phyloP scores from a whole-genome alignment of 768 basidiomycete genomes.

The Russula sp. region DNA sequence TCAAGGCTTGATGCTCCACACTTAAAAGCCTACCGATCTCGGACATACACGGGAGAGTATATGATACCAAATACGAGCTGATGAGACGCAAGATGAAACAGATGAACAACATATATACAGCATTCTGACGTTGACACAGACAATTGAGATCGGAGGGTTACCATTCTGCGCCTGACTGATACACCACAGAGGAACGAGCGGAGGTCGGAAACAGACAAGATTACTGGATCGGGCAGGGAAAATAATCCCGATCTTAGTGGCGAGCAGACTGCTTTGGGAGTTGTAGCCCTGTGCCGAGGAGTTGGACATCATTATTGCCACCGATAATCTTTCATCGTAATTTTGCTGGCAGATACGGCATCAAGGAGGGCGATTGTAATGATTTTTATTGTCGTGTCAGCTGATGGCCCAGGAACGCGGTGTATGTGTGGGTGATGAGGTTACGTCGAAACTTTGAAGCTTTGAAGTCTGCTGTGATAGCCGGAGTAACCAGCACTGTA shows the following conservation, averaged over 20 bases:
- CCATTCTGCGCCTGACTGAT: neutral
- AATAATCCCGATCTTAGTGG: neutral
- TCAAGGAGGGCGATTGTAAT: neutral
- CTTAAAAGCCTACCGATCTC: neutral
- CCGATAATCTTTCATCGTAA: neutral
- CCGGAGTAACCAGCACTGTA: neutral
- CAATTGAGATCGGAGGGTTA: conserved; percentile 5
- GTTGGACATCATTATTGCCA: neutral
- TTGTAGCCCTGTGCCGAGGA: neutral
- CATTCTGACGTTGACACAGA: conserved; percentile 2
- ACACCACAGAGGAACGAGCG: neutral
- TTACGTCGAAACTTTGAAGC: neutral
- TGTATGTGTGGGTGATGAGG: neutral
- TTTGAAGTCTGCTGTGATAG: neutral
- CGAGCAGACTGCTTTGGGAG: neutral
- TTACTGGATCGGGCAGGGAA: neutral
- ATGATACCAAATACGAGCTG: neutral
- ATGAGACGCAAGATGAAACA: conserved; percentile 7
- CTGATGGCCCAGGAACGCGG: conserved; percentile 11
- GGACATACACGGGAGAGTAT: conserved; percentile 14
- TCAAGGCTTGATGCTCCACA: neutral
- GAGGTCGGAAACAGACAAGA: neutral
- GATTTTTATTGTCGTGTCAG: conserved; percentile 1
- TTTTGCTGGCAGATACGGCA: conserved; percentile 7
- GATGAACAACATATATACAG: too few relatives aligned